Conservation (phyloP, 306 rosid genomes). For the Biancaea sappan region DNA sequence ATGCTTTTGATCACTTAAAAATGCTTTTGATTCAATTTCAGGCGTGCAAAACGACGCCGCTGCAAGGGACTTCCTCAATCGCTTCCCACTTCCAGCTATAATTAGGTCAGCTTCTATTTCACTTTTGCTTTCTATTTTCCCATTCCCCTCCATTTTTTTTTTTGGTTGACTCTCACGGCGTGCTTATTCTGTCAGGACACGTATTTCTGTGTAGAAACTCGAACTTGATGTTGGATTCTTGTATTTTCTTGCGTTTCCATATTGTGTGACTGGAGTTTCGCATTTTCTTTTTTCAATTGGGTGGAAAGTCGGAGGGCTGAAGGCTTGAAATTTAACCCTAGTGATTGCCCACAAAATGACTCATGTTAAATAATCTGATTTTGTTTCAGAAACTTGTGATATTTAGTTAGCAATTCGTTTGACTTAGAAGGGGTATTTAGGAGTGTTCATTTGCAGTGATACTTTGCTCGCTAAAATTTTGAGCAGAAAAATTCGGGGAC, state of each 20-base stretch:
- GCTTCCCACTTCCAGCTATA: slow-evolving; percentile 75
- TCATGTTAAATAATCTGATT: background rate
- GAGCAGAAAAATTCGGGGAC: background rate
- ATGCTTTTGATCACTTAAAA: background rate
- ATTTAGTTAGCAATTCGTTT: background rate
- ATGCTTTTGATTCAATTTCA: slow-evolving; percentile 29
- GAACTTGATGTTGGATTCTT: too few species aligned
- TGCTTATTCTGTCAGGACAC: too few species aligned
- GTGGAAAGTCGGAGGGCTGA: background rate
- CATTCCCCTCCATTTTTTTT: background rate
- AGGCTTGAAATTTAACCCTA: too few species aligned
- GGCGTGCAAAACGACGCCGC: slow-evolving; percentile 74
- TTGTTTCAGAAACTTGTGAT: slow-evolving; percentile 1
- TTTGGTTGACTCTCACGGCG: background rate
- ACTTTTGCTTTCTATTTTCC: background rate
- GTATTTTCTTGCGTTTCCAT: too few species aligned
- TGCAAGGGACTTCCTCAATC: slow-evolving; percentile 61
- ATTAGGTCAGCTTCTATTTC: slow-evolving; percentile 50
- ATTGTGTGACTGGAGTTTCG: too few species aligned
- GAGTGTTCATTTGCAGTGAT: background rate
- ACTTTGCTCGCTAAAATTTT: background rate
- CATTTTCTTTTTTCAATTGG: background rate
- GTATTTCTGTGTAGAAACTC: too few species aligned
- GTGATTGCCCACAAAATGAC: background rate
- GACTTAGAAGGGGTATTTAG: background rate